Percentiles rank a stretch among this genome's conserved stretches.
phyloP scores from a whole-genome alignment of 1,284 basidiomycete genomes.

The Malassezia yamatoensis region DNA sequence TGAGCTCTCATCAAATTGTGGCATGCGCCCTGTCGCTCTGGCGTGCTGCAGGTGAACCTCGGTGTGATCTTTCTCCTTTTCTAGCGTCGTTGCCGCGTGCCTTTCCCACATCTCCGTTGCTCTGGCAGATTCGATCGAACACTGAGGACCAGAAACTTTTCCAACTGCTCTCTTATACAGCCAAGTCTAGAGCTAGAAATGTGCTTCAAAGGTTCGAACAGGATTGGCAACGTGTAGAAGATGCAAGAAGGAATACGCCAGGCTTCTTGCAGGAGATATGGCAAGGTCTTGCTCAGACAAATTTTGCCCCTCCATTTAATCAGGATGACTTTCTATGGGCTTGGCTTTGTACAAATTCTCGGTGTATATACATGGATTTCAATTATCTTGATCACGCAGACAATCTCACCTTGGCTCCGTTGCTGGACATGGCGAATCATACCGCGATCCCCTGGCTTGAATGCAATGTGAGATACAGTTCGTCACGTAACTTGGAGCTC shows the following conservation, averaged over 20 bases:
- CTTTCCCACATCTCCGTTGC: constrained; percentile 26
- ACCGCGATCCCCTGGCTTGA: constrained; percentile 22
- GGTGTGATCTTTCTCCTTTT: constrained; percentile 17
- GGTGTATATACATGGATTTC: constrained; percentile 37
- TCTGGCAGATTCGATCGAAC: constrained; percentile 17
- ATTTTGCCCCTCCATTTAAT: background rate
- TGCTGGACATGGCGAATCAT: constrained; percentile 47
- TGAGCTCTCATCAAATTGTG: constrained; percentile 11
- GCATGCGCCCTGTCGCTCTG: constrained; percentile 6
- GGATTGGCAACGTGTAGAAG: constrained; percentile 19
- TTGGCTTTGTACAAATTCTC: constrained; percentile 39
- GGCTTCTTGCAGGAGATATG: background rate
- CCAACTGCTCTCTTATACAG: constrained; percentile 19
- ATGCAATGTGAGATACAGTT: constrained; percentile 27
- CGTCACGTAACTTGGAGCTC: constrained; percentile 25
- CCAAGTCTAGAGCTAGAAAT: constrained; percentile 5
- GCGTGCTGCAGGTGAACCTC: background rate
- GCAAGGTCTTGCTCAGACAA: background rate
- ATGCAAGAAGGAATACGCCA: background rate
- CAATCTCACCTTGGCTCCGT: constrained; percentile 40
- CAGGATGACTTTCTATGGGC: constrained; percentile 25
- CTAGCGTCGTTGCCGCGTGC: constrained; percentile 21
- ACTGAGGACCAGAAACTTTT: constrained; percentile 6
- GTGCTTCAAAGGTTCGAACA: constrained; percentile 22
- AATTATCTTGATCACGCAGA: constrained; percentile 27